These are phyloP conservation scores for Boeremia lycopersici DNA, from an alignment of 2,329 filamentous ascomycete genomes.

Conservation along the genomic window DNA sequence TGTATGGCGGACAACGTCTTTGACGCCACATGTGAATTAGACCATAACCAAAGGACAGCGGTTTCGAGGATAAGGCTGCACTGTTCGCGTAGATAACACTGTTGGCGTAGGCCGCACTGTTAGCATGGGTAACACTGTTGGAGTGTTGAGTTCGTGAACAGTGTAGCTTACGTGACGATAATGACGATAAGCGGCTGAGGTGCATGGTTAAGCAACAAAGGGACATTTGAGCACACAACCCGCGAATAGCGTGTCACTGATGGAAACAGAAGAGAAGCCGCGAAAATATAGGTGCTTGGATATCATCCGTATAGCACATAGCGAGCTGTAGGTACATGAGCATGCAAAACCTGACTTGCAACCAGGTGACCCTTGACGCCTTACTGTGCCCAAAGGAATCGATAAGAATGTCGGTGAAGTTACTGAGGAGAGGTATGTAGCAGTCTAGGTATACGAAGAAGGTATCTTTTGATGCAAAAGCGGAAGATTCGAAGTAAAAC, in stretches of 20 bases:
- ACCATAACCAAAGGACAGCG: not conserved
- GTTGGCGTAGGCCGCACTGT: too few relatives aligned
- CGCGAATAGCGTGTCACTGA: not conserved
- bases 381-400: conserved; percentile 19
- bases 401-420: not conserved
- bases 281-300: not conserved
- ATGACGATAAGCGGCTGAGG: too few relatives aligned
- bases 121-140: too few relatives aligned
- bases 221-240: not conserved
- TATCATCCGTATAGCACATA: too few relatives aligned
- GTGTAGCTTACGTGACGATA: too few relatives aligned
- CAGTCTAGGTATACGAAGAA: conserved; percentile 16
- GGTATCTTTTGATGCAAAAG: conserved; percentile 21
- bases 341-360: not conserved
- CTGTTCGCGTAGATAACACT: not conserved
- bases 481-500: not conserved
- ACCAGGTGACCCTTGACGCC: conserved; percentile 16
- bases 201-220: too few relatives aligned
- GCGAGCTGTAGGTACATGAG: not conserved
- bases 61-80: too few relatives aligned
- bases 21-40: not conserved
- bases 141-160: too few relatives aligned
- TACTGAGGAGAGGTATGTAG: conserved; percentile 4
- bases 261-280: not conserved
- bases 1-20: not conserved